Conservation (phyloP, 2,329 filamentous ascomycete species). For the Trichophyton rubrum region DNA sequence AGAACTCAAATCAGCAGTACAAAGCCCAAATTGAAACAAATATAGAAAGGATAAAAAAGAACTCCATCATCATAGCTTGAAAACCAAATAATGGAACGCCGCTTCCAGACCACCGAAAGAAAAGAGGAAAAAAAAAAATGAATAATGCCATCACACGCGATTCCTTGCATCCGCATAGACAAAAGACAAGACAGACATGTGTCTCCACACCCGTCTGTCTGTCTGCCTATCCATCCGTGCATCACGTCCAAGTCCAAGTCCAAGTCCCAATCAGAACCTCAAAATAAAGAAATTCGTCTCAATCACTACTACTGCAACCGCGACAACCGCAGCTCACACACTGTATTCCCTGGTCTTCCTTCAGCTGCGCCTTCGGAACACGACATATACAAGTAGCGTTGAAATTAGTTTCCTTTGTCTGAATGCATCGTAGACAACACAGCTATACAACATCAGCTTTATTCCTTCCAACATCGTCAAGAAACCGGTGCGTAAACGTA, state of each 20-base stretch:
- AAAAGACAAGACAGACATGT: too few relatives aligned
- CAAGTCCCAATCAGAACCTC: neutral
- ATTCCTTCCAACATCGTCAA: too few relatives aligned
- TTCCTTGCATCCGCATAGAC: neutral
- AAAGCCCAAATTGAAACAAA: neutral
- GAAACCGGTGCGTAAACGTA: slow-evolving; percentile 25
- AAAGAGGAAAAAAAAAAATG: neutral
- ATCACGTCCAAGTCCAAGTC: neutral
- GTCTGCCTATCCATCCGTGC: neutral
- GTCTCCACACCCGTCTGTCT: neutral
- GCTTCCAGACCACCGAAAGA: neutral
- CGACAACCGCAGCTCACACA: slow-evolving; percentile 92
- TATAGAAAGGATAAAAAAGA: neutral
- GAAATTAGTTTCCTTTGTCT: slow-evolving; percentile 99
- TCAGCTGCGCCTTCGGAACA: slow-evolving; percentile 77
- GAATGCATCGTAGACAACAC: slow-evolving; percentile 89
- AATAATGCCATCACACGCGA: neutral
- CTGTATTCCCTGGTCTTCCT: slow-evolving; percentile 79
- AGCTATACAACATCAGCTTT: slow-evolving; percentile 41
- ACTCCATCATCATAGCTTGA: neutral
- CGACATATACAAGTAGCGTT: slow-evolving; percentile 95
- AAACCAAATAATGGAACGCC: neutral
- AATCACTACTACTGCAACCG: slow-evolving; percentile 80
- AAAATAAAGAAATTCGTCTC: slow-evolving; percentile 7
- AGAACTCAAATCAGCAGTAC: neutral